These are phyloP conservation scores for Vitis cinerea DNA, from an alignment of 164 flowering plant species.

Conservation along the genomic window DNA sequence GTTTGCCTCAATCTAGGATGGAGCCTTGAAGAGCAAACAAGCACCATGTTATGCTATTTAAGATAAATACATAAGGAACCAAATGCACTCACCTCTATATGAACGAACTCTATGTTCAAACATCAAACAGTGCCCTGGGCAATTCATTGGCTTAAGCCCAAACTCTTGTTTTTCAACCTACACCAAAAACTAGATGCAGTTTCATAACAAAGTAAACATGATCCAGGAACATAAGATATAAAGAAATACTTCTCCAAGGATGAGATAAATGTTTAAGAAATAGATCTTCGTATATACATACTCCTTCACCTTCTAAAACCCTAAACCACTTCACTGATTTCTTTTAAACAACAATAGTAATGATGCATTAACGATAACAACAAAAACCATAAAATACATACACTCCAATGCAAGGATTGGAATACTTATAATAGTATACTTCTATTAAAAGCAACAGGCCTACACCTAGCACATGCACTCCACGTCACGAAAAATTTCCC, in stretches of 20 bases:
- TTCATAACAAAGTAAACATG: neutral
- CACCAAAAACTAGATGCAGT: conserved; percentile 11
- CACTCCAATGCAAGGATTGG: too few relatives aligned
- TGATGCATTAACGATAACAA: too few relatives aligned
- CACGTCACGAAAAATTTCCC: too few relatives aligned
- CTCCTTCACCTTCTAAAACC: too few relatives aligned
- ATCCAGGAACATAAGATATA: neutral
- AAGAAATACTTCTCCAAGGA: neutral
- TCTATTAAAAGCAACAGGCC: too few relatives aligned
- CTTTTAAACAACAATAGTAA: too few relatives aligned
- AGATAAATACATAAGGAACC: neutral
- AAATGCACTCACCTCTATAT: conserved; percentile 65
- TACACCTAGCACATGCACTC: too few relatives aligned
- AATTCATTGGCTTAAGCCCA: conserved; percentile 99
- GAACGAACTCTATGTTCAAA: conserved; percentile 96
- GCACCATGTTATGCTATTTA: neutral
- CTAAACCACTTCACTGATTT: too few relatives aligned
- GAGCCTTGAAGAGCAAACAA: neutral
- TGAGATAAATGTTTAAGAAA: neutral
- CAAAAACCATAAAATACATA: too few relatives aligned
- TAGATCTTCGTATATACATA: too few relatives aligned
- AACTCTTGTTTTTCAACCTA: conserved; percentile 97
- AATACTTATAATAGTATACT: too few relatives aligned
- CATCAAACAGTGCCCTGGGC: conserved; percentile 97
- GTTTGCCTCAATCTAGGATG: too few relatives aligned